These are phyloP conservation scores for Parathielavia hyrcaniae DNA, from an alignment of 495 filamentous ascomycete species.

Conservation along the genomic window DNA sequence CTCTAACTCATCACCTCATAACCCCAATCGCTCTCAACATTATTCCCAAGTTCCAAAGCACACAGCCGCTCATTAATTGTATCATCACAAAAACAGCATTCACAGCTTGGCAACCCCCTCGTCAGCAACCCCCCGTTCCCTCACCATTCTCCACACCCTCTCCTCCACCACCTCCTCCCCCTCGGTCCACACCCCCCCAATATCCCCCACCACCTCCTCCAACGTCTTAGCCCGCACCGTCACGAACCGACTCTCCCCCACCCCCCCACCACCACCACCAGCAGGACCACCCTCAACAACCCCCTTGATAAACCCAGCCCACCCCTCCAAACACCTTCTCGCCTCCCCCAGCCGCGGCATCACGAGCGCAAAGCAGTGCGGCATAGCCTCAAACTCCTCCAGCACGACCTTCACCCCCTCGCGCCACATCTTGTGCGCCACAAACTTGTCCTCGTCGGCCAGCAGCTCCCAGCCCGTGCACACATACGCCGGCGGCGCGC, in stretches of 20 bases:
- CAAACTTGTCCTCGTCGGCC: constrained; percentile 60
- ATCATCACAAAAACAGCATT: not conserved
- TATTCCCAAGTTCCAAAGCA: no score
- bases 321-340: constrained; percentile 49
- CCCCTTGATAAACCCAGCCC: constrained; percentile 51
- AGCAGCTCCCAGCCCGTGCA: constrained; percentile 74
- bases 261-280: not conserved
- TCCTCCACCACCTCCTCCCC: constrained; percentile 52
- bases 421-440: constrained; percentile 52
- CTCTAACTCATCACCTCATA: no score
- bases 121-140: constrained; percentile 36
- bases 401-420: constrained; percentile 61
- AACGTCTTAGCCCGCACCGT: constrained; percentile 52
- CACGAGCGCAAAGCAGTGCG: constrained; percentile 72
- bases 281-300: constrained; percentile 37
- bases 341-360: constrained; percentile 47
- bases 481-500: constrained; percentile 64
- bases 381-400: constrained; percentile 81
- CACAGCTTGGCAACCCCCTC: constrained; percentile 46
- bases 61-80: no score
- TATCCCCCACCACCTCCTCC: constrained; percentile 47
- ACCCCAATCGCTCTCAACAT: no score
- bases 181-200: constrained; percentile 45
- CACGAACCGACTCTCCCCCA: constrained; percentile 43
- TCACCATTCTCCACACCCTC: constrained; percentile 43